Conservation (phyloP, 2,329 filamentous ascomycete species). For the Mariannaea elegans region DNA sequence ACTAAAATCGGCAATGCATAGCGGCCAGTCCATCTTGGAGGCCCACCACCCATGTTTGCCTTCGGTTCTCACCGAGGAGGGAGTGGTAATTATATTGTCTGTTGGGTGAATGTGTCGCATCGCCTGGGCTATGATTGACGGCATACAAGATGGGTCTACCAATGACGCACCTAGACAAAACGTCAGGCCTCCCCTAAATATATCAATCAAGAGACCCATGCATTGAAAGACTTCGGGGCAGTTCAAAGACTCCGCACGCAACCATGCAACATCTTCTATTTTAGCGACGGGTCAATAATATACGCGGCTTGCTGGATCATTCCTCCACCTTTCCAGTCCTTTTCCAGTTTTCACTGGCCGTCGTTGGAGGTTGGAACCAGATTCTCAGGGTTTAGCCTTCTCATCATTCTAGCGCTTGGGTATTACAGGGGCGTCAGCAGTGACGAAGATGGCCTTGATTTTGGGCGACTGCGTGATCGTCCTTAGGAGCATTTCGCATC, state of each 20-base stretch:
- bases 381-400: slow-evolving; percentile 55
- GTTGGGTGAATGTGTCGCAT: too few species aligned
- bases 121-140: too few species aligned
- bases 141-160: too few species aligned
- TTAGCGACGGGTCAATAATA: slow-evolving; percentile 64
- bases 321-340: slow-evolving; percentile 63
- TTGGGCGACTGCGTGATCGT: slow-evolving; percentile 50
- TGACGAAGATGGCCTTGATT: slow-evolving; percentile 64
- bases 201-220: slow-evolving; percentile 71
- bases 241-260: slow-evolving; percentile 56
- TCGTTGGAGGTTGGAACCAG: slow-evolving; percentile 33
- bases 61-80: too few species aligned
- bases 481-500: slow-evolving; percentile 59
- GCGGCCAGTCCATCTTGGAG: too few species aligned
- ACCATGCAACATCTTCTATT: slow-evolving; percentile 74
- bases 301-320: slow-evolving; percentile 62
- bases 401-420: slow-evolving; percentile 63
- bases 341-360: slow-evolving; percentile 50
- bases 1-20: too few species aligned
- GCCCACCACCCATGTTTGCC: too few species aligned
- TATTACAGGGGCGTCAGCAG: slow-evolving; percentile 65
- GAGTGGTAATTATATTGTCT: too few species aligned
- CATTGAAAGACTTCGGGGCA: slow-evolving; percentile 67
- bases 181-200: too few species aligned
- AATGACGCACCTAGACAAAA: too few species aligned